A percentile compares a stretch with the other conserved stretches of the same genome.
phyloP scores from a whole-genome alignment of 1,284 basidiomycete species.

The Ceratobasidium sp. region DNA sequence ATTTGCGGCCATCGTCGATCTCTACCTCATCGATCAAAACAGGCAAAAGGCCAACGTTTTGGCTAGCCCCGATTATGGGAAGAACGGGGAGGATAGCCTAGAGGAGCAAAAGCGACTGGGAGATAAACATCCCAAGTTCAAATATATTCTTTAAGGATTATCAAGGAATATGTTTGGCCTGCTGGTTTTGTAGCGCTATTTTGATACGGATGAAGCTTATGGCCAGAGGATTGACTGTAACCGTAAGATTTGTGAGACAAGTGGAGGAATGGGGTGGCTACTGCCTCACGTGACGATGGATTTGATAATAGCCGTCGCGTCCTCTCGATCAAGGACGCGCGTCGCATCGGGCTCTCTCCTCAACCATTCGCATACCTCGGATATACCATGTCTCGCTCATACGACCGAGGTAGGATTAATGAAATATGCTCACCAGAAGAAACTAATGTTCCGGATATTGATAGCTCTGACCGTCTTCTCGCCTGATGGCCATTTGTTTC shows the following conservation, averaged over 20 bases:
- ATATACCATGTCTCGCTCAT: constrained; percentile 66
- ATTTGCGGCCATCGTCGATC: constrained; percentile 49
- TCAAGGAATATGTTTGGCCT: not conserved
- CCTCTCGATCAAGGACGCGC: constrained; percentile 45
- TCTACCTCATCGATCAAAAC: constrained; percentile 50
- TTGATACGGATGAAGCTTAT: not conserved
- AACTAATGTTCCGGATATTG: constrained; percentile 16
- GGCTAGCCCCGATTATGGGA: constrained; percentile 36
- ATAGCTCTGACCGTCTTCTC: constrained; percentile 93
- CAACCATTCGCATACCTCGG: constrained; percentile 10
- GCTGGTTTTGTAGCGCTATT: not conserved
- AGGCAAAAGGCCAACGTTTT: constrained; percentile 42
- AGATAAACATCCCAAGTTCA: constrained; percentile 45
- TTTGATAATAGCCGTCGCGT: constrained; percentile 36
- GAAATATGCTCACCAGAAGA: not conserved
- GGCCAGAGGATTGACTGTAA: no score
- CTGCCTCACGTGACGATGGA: constrained; percentile 25
- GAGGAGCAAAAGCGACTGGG: constrained; percentile 42
- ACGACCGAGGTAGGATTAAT: constrained; percentile 74
- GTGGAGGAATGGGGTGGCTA: constrained; percentile 7
- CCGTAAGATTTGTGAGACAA: not conserved
- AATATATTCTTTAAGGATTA: constrained; percentile 42
- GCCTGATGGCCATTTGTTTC: constrained; percentile 94
- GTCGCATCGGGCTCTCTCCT: constrained; percentile 15
- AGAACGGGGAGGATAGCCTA: constrained; percentile 35